These are phyloP conservation scores for Alternaria novae-zelandiae DNA, from an alignment of 2,329 filamentous ascomycete genomes.

Conservation along the genomic window DNA sequence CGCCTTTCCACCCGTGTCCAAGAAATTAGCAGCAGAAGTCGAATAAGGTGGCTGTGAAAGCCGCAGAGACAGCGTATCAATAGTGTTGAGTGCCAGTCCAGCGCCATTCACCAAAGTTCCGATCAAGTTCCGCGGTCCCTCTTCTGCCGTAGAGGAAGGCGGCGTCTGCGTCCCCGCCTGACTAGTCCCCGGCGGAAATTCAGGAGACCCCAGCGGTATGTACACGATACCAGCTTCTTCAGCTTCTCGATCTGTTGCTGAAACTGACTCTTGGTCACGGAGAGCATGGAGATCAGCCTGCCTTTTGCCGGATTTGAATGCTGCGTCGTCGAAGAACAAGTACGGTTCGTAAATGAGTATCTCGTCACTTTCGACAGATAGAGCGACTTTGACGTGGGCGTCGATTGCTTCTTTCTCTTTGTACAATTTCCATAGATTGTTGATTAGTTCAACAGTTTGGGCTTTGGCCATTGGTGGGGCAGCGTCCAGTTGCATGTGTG, in stretches of 20 bases:
- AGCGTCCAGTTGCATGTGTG: slow-evolving; percentile 62
- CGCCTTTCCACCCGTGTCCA: slow-evolving; percentile 89
- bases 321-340: slow-evolving; percentile 74
- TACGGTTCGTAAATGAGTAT: slow-evolving; percentile 62
- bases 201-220: slow-evolving; percentile 60
- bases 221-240: slow-evolving; percentile 80
- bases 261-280: slow-evolving; percentile 59
- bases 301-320: slow-evolving; percentile 66
- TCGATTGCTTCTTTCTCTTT: slow-evolving; percentile 70
- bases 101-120: slow-evolving; percentile 90
- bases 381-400: slow-evolving; percentile 58
- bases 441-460: slow-evolving; percentile 58
- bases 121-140: slow-evolving; percentile 63
- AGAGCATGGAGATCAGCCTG: slow-evolving; percentile 67
- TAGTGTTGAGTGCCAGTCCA: slow-evolving; percentile 88
- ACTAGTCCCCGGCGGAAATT: background rate
- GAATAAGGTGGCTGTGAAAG: slow-evolving; percentile 57
- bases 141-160: slow-evolving; percentile 8
- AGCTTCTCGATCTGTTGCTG: slow-evolving; percentile 65
- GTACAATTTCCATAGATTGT: slow-evolving; percentile 65
- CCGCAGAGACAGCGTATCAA: slow-evolving; percentile 73
- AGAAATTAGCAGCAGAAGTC: slow-evolving; percentile 70
- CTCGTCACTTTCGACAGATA: slow-evolving; percentile 45
- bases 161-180: slow-evolving; percentile 9
- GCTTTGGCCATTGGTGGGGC: slow-evolving; percentile 52